Percentiles rank a stretch among this genome's conserved stretches.
These are phyloP conservation scores for Termitomyces sp. DNA, from an alignment of 768 basidiomycete genomes.

Conservation along the genomic window DNA sequence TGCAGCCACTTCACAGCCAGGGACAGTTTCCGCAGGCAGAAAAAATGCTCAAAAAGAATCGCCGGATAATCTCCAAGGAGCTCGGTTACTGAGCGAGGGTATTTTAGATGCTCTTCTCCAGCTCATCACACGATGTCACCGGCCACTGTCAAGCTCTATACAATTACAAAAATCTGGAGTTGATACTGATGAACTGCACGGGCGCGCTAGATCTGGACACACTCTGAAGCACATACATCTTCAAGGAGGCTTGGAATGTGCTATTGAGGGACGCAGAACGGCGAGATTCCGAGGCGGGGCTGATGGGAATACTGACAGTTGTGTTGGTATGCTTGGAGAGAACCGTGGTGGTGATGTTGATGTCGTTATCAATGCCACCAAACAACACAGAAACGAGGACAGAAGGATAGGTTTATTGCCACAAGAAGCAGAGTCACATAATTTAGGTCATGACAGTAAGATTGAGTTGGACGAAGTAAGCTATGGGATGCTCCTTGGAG, in stretches of 20 bases:
- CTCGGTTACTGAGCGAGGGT: constrained; percentile 8
- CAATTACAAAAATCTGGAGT: background rate
- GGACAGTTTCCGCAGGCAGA: background rate
- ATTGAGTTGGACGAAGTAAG: constrained; percentile 29
- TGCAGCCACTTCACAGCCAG: background rate
- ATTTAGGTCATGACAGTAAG: constrained; percentile 4
- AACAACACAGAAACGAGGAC: constrained; percentile 4
- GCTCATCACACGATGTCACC: constrained; percentile 12
- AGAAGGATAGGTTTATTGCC: constrained; percentile 3
- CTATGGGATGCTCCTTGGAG: constrained; percentile 32
- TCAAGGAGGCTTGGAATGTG: background rate
- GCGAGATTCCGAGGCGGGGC: background rate
- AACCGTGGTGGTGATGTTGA: constrained; percentile 4
- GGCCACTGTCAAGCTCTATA: background rate
- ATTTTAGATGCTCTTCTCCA: constrained; percentile 11
- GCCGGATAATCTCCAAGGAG: background rate
- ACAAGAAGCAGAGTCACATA: background rate
- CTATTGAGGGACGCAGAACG: background rate
- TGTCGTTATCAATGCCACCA: constrained; percentile 9
- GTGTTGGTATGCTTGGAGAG: background rate
- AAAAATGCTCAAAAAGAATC: background rate
- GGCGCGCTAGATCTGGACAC: background rate
- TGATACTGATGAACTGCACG: background rate
- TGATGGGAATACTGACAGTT: constrained; percentile 1
- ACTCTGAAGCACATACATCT: background rate